Percentiles rank a stretch among this genome's conserved stretches.
Evolutionary conservation across 1,284 basidiomycete species (phyloP).

Genomic region (Schizopora paradoxa): DNA sequence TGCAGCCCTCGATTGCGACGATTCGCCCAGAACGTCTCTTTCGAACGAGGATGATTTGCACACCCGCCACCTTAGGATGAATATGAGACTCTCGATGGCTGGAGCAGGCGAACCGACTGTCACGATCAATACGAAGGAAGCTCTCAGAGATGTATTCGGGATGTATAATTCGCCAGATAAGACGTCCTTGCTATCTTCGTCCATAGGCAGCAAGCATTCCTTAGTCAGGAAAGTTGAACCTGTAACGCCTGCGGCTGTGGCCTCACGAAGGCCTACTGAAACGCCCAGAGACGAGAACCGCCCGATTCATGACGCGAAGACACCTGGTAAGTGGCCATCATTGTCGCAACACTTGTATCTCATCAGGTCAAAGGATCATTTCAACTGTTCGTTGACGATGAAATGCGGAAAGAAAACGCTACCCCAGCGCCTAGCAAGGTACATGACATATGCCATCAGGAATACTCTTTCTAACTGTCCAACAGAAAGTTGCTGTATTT

Average conservation of each 20-base stretch:
- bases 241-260: constrained; percentile 27
- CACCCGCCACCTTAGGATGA: constrained; percentile 10
- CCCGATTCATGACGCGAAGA: constrained; percentile 34
- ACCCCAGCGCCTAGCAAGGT: constrained; percentile 45
- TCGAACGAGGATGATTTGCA: constrained; percentile 26
- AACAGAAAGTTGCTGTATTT: no score
- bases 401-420: constrained; percentile 39
- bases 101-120: constrained; percentile 55
- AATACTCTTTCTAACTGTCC: no score
- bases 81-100: constrained; percentile 14
- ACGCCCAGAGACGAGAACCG: constrained; percentile 29
- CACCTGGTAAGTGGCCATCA: constrained; percentile 29
- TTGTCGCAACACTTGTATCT: not conserved
- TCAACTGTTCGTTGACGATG: constrained; percentile 50
- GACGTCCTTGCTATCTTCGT: constrained; percentile 45
- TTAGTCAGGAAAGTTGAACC: constrained; percentile 59
- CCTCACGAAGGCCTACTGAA: constrained; percentile 27
- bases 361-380: constrained; percentile 23
- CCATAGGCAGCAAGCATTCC: constrained; percentile 61
- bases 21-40: constrained; percentile 34
- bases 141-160: constrained; percentile 86
- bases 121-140: constrained; percentile 86
- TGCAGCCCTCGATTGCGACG: constrained; percentile 52
- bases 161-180: constrained; percentile 89
- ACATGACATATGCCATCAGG: constrained; percentile 15